Percentiles rank a stretch among this genome's conserved stretches.
Conservation (phyloP, 2,329 filamentous ascomycete species). For the Aspergillus quadrilineatus region DNA sequence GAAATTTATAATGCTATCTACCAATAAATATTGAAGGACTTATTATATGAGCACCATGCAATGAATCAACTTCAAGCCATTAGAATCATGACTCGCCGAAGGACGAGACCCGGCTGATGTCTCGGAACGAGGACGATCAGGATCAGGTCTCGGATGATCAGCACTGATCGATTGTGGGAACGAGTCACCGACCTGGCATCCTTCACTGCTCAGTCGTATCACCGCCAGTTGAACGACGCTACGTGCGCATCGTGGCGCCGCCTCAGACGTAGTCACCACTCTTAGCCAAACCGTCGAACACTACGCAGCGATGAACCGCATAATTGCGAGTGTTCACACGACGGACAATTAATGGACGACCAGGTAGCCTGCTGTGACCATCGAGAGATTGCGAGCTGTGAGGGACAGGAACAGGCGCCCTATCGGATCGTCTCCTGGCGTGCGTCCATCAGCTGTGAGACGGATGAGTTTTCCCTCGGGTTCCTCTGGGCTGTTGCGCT, state of each 20-base stretch:
- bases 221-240: background rate
- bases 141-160: conserved; percentile 10
- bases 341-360: background rate
- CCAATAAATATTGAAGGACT: background rate
- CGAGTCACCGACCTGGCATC: background rate
- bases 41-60: background rate
- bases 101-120: background rate
- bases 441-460: background rate
- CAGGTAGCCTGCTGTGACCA: background rate
- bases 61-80: background rate
- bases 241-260: conserved; percentile 1
- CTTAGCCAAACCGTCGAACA: background rate
- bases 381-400: background rate
- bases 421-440: background rate
- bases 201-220: too few species aligned
- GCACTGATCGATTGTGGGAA: conserved; percentile 11
- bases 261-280: background rate
- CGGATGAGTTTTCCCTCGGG: background rate
- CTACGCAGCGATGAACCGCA: too few species aligned
- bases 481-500: background rate
- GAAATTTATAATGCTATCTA: background rate
- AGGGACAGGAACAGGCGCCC: background rate
- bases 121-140: background rate
- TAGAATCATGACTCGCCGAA: background rate
- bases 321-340: too few species aligned